These are phyloP conservation scores for Tetrahymena borealis DNA, from an alignment of 73 alveolate genomes.

Conservation along the genomic window DNA sequence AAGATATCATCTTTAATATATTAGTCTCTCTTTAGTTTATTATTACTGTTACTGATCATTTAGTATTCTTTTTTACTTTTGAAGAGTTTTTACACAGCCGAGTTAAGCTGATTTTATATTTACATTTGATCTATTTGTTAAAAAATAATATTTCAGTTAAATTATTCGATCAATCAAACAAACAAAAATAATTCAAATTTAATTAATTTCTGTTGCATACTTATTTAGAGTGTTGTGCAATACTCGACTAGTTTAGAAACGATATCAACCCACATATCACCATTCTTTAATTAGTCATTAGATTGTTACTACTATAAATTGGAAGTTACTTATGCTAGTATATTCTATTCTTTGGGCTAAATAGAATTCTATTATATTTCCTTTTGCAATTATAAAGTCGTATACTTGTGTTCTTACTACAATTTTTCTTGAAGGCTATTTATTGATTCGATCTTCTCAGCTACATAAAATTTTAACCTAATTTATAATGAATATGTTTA, in stretches of 20 bases:
- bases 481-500: not conserved
- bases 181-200: not conserved
- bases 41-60: no score
- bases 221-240: not conserved
- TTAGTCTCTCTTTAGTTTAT: no score
- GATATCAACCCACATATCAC: not conserved
- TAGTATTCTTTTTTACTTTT: not conserved
- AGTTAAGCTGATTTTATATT: not conserved
- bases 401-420: not conserved
- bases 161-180: not conserved
- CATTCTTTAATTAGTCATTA: not conserved
- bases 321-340: not conserved
- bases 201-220: not conserved
- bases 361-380: not conserved
- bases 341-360: not conserved
- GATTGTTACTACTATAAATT: not conserved
- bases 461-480: not conserved
- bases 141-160: not conserved
- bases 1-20: no score
- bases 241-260: not conserved
- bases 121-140: not conserved
- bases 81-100: not conserved
- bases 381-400: not conserved
- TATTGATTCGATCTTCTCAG: not conserved
- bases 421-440: not conserved